Evolutionary conservation across 1,284 basidiomycete genomes (phyloP).

Genomic region (Pseudozyma sp.): DNA sequence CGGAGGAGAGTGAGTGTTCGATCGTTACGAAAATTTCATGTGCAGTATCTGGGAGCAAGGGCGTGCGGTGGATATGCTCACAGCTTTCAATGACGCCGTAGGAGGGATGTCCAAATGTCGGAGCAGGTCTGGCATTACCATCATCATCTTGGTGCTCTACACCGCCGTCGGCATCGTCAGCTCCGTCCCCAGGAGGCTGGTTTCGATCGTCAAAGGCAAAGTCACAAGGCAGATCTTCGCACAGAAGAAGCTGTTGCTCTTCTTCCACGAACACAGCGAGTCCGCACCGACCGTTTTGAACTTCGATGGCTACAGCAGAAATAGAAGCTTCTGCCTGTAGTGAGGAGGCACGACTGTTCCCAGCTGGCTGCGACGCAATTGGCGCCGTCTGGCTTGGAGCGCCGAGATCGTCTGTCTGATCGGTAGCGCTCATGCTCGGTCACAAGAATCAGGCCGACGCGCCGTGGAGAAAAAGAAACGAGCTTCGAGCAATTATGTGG

Average conservation of each 20-base stretch:
- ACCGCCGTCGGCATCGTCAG: background rate
- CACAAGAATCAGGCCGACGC: background rate
- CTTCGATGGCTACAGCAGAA: slow-evolving; percentile 34
- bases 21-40: too few relatives aligned
- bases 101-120: slow-evolving; percentile 10
- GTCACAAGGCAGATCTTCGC: slow-evolving; percentile 39
- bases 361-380: slow-evolving; percentile 2
- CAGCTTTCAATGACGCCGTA: slow-evolving; percentile 25
- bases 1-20: background rate
- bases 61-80: slow-evolving; percentile 10
- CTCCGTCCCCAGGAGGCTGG: background rate
- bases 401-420: slow-evolving; percentile 9
- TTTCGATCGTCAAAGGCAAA: slow-evolving; percentile 17
- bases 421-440: slow-evolving; percentile 19
- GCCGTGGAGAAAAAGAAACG: too few relatives aligned
- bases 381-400: slow-evolving; percentile 8
- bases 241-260: slow-evolving; percentile 42
- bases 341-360: slow-evolving; percentile 2
- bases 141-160: background rate
- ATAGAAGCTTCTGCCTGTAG: background rate
- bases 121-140: background rate
- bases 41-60: too few relatives aligned
- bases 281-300: slow-evolving; percentile 21
- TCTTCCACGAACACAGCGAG: slow-evolving; percentile 34
- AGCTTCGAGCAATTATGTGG: background rate